These are phyloP conservation scores for Cladosporium sp. DNA, from an alignment of 2,329 filamentous ascomycete species.

Conservation along the genomic window DNA sequence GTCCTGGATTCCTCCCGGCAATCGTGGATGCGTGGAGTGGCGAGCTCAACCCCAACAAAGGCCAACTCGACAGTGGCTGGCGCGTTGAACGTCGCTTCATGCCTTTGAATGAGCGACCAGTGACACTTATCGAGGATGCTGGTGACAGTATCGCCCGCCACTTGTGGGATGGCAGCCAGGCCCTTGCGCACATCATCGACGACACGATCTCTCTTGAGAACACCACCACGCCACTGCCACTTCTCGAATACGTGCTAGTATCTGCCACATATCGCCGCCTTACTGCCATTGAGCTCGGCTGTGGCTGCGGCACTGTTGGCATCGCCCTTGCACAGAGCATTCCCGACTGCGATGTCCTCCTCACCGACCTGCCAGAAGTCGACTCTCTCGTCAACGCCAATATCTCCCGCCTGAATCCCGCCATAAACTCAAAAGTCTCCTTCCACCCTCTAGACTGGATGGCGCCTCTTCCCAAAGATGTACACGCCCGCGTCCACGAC, in stretches of 20 bases:
- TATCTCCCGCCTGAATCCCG: conserved; percentile 41
- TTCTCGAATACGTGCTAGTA: conserved; percentile 35
- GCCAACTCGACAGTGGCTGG: conserved; percentile 42
- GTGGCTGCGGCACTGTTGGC: conserved; percentile 65
- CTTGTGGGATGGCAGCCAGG: conserved; percentile 63
- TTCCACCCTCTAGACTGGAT: conserved; percentile 63
- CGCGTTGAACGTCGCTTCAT: conserved; percentile 54
- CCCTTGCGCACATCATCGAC: conserved; percentile 52
- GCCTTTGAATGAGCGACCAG: conserved; percentile 35
- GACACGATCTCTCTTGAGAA: conserved; percentile 35
- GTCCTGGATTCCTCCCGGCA: conserved; percentile 30
- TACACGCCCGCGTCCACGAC: conserved; percentile 46
- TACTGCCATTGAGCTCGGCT: conserved; percentile 60
- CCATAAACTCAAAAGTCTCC: conserved; percentile 39
- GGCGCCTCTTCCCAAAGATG: conserved; percentile 39
- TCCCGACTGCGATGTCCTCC: conserved; percentile 48
- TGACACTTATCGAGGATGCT: conserved; percentile 63
- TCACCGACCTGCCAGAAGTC: conserved; percentile 65
- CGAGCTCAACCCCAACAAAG: conserved; percentile 37
- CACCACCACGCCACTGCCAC: conserved; percentile 27
- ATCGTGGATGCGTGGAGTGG: conserved; percentile 57
- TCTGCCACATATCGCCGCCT: conserved; percentile 40
- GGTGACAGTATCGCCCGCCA: conserved; percentile 70
- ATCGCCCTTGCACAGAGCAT: conserved; percentile 57
- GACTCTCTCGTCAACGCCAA: conserved; percentile 58